These are phyloP conservation scores for Starmerella bombicola DNA, from an alignment of 805 yeast species.

Conservation along the genomic window DNA sequence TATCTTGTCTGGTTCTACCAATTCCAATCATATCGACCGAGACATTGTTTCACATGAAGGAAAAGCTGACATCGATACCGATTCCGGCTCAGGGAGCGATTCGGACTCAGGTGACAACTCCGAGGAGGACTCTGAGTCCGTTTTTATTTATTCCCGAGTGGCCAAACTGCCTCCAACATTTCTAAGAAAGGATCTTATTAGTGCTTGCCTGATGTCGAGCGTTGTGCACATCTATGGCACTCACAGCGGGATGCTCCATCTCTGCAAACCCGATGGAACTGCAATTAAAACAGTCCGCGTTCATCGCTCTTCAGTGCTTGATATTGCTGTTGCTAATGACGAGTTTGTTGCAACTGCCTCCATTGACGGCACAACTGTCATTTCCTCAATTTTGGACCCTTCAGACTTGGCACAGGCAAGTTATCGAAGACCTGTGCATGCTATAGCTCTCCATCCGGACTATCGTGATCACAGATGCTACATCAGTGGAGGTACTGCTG, in stretches of 20 bases:
- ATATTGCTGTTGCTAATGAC: slow-evolving; percentile 56
- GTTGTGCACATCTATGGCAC: slow-evolving; percentile 68
- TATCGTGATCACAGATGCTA: slow-evolving; percentile 53
- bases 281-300: slow-evolving; percentile 64
- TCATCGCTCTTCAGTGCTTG: slow-evolving; percentile 71
- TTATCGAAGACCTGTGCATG: slow-evolving; percentile 76
- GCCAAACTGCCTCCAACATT: slow-evolving; percentile 55
- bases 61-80: not conserved
- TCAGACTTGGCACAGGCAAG: slow-evolving; percentile 61
- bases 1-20: slow-evolving; percentile 14
- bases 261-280: slow-evolving; percentile 47
- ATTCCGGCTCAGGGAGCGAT: slow-evolving; percentile 23
- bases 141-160: slow-evolving; percentile 60
- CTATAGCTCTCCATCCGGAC: slow-evolving; percentile 66
- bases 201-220: slow-evolving; percentile 52
- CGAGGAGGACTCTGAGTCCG: slow-evolving; percentile 35
- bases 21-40: not conserved
- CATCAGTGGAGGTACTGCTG: slow-evolving; percentile 82
- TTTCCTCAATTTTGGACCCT: slow-evolving; percentile 54
- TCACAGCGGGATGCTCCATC: slow-evolving; percentile 70
- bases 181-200: slow-evolving; percentile 64
- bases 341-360: slow-evolving; percentile 72
- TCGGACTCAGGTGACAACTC: slow-evolving; percentile 24
- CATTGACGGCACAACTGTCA: slow-evolving; percentile 83
- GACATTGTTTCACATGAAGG: not conserved